Conservation (phyloP, 768 basidiomycete genomes). For the Hericium erinaceus region DNA sequence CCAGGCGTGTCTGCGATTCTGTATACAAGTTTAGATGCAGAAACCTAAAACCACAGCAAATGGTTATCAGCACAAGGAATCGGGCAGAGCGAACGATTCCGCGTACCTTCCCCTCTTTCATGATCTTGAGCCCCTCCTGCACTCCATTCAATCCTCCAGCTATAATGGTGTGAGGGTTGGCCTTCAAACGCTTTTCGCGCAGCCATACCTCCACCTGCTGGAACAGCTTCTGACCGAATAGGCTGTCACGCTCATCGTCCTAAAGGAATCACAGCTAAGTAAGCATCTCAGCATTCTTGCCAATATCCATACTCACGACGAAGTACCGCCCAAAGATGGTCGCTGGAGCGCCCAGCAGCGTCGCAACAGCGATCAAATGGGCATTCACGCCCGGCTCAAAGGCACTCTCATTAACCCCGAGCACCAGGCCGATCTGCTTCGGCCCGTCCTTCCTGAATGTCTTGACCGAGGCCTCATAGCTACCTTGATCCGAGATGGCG, state of each 20-base stretch:
- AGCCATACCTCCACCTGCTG: not conserved
- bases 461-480: not conserved
- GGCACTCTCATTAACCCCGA: not conserved
- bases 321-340: not conserved
- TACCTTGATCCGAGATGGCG: not conserved
- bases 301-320: not conserved
- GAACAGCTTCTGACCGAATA: constrained; percentile 10
- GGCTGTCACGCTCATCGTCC: constrained; percentile 8
- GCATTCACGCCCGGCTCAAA: not conserved
- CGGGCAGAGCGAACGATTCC: not conserved
- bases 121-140: constrained; percentile 15
- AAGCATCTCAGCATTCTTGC: constrained; percentile 15
- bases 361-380: not conserved
- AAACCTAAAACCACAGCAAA: constrained; percentile 7
- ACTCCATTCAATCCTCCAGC: constrained; percentile 12
- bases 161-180: constrained; percentile 19
- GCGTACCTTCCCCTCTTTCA: constrained; percentile 20
- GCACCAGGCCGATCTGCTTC: not conserved
- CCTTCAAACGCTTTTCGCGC: constrained; percentile 11
- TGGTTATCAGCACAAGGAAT: not conserved
- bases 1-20: constrained; percentile 11
- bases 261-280: not conserved
- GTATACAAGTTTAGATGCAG: constrained; percentile 23
- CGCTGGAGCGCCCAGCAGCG: not conserved
- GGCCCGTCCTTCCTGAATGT: not conserved